Conservation (phyloP, 345 rosid species). For the Citrus sinensis region DNA sequence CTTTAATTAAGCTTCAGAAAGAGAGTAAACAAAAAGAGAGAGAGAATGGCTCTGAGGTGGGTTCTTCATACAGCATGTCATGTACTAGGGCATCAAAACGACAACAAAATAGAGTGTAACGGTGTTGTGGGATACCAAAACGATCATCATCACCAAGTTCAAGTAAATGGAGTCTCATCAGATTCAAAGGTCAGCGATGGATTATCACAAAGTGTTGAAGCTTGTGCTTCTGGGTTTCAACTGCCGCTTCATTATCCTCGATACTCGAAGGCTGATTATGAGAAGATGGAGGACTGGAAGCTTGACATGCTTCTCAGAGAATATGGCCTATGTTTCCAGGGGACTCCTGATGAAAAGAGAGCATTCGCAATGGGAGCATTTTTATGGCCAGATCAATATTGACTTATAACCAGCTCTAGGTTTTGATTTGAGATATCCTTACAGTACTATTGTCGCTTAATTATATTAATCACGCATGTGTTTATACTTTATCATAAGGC, state of each 20-base stretch:
- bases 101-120: background rate
- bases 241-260: constrained; percentile 77
- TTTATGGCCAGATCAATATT: constrained; percentile 55
- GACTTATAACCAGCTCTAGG: background rate
- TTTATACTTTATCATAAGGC: too few relatives aligned
- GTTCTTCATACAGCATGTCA: constrained; percentile 42
- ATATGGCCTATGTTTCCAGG: constrained; percentile 45
- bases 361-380: constrained; percentile 55
- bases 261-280: constrained; percentile 51
- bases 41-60: constrained; percentile 44
- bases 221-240: constrained; percentile 32
- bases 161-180: constrained; percentile 4
- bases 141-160: background rate
- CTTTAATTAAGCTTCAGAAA: background rate
- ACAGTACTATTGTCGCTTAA: too few relatives aligned
- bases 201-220: background rate
- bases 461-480: too few relatives aligned
- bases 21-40: background rate
- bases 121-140: constrained; percentile 1
- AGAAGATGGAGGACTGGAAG: constrained; percentile 77
- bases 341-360: constrained; percentile 50
- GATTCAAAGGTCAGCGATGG: background rate
- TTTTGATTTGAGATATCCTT: too few relatives aligned
- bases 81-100: constrained; percentile 28
- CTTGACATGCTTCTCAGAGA: constrained; percentile 50